Evolutionary conservation across 2,329 filamentous ascomycete species (phyloP).

Genomic region (Apiospora aurea): DNA sequence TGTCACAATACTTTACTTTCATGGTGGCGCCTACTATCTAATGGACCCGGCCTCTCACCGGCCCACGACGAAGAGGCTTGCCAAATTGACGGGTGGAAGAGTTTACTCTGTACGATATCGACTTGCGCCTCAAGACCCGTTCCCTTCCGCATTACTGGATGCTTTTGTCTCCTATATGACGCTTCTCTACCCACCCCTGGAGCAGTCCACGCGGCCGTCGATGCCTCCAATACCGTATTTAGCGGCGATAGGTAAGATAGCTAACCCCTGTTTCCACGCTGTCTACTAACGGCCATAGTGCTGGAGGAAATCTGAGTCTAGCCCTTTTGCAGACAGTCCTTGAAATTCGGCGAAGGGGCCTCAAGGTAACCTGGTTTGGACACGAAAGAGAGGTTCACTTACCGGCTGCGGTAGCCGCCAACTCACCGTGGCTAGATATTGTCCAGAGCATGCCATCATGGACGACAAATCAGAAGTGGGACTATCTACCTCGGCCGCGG

Average conservation of each 20-base stretch:
- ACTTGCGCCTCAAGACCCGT: conserved; percentile 76
- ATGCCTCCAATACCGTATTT: conserved; percentile 71
- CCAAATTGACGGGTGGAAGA: conserved; percentile 70
- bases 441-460: conserved; percentile 68
- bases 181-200: conserved; percentile 75
- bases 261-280: background rate
- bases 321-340: conserved; percentile 73
- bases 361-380: conserved; percentile 67
- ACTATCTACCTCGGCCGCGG: conserved; percentile 66
- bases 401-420: conserved; percentile 68
- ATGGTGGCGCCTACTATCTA: conserved; percentile 78
- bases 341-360: conserved; percentile 59
- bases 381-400: conserved; percentile 64
- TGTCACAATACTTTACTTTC: conserved; percentile 75
- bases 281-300: conserved; percentile 50
- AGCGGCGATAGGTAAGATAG: conserved; percentile 67
- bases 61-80: conserved; percentile 63
- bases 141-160: conserved; percentile 78
- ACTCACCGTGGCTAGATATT: conserved; percentile 77
- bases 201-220: conserved; percentile 70
- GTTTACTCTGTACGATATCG: conserved; percentile 78
- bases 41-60: conserved; percentile 75
- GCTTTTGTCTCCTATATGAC: conserved; percentile 75
- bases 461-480: conserved; percentile 59
- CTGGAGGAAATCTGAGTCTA: conserved; percentile 75